Conservation (phyloP, 176 grass and related monocot species). For the Leersia perrieri region DNA sequence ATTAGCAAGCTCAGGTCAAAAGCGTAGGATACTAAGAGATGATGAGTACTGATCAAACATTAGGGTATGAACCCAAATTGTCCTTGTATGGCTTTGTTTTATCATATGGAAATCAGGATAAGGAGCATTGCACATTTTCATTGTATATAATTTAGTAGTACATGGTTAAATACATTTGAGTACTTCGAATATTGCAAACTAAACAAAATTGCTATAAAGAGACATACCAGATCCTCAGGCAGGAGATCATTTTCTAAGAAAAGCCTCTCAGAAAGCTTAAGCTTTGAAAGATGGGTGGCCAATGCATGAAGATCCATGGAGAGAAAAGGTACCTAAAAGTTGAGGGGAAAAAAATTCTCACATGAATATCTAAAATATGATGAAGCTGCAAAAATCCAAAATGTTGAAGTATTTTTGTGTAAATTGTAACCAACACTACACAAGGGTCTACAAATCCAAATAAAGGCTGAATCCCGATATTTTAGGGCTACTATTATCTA, state of each 20-base stretch:
- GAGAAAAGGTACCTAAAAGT: conserved; percentile 84
- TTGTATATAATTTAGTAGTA: background rate
- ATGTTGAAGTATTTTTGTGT: background rate
- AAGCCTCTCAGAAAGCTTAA: conserved; percentile 73
- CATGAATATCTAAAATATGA: background rate
- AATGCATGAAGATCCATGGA: conserved; percentile 84
- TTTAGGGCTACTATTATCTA: background rate
- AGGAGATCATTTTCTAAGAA: conserved; percentile 81
- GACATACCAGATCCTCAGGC: conserved; percentile 55
- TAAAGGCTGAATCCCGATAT: background rate
- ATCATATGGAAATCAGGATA: background rate
- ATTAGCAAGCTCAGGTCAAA: background rate
- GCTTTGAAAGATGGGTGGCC: conserved; percentile 67
- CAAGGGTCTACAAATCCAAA: background rate
- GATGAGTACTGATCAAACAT: background rate
- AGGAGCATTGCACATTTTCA: background rate
- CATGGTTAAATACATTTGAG: background rate
- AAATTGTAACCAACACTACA: background rate
- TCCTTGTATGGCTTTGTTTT: background rate
- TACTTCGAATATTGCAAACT: background rate
- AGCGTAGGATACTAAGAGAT: background rate
- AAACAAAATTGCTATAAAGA: background rate
- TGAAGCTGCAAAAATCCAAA: background rate
- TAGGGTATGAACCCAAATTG: background rate
- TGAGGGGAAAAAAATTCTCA: background rate